A percentile compares a stretch with the other conserved stretches of the same genome.
These are phyloP conservation scores for Sporothrix dimorphospora DNA, from an alignment of 2,329 filamentous ascomycete genomes.

Conservation along the genomic window DNA sequence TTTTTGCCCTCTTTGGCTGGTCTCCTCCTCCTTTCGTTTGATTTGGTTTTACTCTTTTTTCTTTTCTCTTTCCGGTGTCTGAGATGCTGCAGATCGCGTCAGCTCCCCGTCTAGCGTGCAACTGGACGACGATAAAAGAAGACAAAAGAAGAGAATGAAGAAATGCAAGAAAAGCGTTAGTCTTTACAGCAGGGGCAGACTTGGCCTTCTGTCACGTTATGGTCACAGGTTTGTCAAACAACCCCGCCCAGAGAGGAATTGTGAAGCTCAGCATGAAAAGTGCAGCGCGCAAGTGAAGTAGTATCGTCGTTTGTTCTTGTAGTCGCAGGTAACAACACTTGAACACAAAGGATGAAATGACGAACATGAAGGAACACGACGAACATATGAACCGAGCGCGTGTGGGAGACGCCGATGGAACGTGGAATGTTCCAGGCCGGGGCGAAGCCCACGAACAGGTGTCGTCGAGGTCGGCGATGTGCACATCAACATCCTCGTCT, in stretches of 20 bases:
- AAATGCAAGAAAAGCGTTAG: no score
- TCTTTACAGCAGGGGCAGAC: background rate
- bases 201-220: background rate
- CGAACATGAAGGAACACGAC: background rate
- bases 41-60: background rate
- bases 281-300: no score
- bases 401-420: background rate
- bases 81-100: slow-evolving; percentile 17
- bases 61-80: background rate
- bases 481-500: background rate
- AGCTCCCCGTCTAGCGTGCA: background rate
- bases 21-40: no score
- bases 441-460: background rate
- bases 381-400: slow-evolving; percentile 13
- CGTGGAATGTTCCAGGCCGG: slow-evolving; percentile 14
- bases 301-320: background rate
- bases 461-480: no score
- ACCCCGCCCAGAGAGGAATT: background rate
- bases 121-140: background rate
- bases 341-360: background rate
- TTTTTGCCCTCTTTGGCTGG: background rate
- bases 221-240: slow-evolving; percentile 7
- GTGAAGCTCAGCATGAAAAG: no score
- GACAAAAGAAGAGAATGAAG: background rate
- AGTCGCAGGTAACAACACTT: no score